phyloP scores from a whole-genome alignment of 805 yeast genomes.

The Candida boleticola region DNA sequence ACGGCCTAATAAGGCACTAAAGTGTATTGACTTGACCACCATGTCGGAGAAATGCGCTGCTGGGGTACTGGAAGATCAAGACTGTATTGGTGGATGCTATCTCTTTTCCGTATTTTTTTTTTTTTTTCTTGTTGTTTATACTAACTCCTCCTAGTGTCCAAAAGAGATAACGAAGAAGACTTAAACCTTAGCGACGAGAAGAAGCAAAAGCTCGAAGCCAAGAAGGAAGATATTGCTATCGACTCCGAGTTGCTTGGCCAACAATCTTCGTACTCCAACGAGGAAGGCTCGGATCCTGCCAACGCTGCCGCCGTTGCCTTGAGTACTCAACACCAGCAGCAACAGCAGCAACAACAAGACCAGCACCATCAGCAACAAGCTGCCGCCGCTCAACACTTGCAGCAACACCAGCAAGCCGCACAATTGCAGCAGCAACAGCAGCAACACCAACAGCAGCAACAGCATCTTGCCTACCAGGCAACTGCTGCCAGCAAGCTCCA shows the following conservation, averaged over 20 bases:
- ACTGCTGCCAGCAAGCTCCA: conserved; percentile 12
- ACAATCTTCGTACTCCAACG: conserved; percentile 29
- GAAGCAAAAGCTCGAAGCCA: conserved; percentile 13
- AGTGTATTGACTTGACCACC: neutral
- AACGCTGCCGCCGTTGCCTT: conserved; percentile 16
- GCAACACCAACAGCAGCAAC: conserved; percentile 16
- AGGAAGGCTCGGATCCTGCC: conserved; percentile 12
- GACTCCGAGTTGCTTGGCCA: conserved; percentile 45
- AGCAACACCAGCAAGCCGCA: conserved; percentile 10
- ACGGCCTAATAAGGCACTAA: neutral
- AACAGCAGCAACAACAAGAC: conserved; percentile 19
- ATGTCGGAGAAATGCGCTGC: neutral
- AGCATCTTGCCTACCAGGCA: conserved; percentile 9
- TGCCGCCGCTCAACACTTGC: conserved; percentile 8
- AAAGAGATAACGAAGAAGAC: conserved; percentile 17
- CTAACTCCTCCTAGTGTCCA: conserved; percentile 16
- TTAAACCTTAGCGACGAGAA: conserved; percentile 10
- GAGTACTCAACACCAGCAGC: conserved; percentile 17
- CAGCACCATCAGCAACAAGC: conserved; percentile 14
- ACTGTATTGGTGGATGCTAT: neutral
- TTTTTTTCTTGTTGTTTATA: conserved; percentile 1
- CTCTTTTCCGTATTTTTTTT: too few relatives aligned
- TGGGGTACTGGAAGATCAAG: neutral
- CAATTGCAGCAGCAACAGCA: conserved; percentile 21
- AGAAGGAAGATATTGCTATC: conserved; percentile 27